Percentiles rank a stretch among this genome's conserved stretches.
Evolutionary conservation across 2,329 filamentous ascomycete genomes (phyloP).

Genomic region (Aaosphaeria arxii): DNA sequence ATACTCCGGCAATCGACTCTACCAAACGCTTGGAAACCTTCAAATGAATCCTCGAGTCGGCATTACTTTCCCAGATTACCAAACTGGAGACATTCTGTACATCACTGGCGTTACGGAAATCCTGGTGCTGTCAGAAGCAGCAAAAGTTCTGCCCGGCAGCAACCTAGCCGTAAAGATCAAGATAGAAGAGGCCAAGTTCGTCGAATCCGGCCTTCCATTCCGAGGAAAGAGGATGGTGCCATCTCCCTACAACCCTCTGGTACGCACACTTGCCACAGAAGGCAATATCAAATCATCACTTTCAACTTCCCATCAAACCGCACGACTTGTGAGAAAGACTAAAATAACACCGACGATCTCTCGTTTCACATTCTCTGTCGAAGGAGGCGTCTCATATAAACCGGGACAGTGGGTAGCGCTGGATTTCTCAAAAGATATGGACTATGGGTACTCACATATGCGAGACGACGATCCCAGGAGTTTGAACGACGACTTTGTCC

Average conservation of each 20-base stretch:
- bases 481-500: conserved; percentile 79
- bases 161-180: conserved; percentile 71
- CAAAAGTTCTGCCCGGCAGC: conserved; percentile 61
- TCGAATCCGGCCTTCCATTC: conserved; percentile 66
- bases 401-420: conserved; percentile 77
- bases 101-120: conserved; percentile 67
- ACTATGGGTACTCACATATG: conserved; percentile 79
- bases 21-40: conserved; percentile 80
- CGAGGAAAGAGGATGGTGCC: conserved; percentile 57
- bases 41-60: conserved; percentile 64
- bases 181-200: conserved; percentile 59
- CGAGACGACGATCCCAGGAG: conserved; percentile 73
- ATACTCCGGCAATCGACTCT: conserved; percentile 79
- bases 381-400: conserved; percentile 49
- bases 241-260: conserved; percentile 76
- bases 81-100: conserved; percentile 70
- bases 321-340: conserved; percentile 54
- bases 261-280: conserved; percentile 64
- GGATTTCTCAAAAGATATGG: conserved; percentile 67
- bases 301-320: background rate
- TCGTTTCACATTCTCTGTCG: conserved; percentile 59
- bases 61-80: conserved; percentile 70
- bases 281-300: conserved; percentile 31
- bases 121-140: conserved; percentile 63
- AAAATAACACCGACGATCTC: conserved; percentile 64